phyloP scores from a whole-genome alignment of 2,329 filamentous ascomycete genomes.

The Aschersonia sp. region DNA sequence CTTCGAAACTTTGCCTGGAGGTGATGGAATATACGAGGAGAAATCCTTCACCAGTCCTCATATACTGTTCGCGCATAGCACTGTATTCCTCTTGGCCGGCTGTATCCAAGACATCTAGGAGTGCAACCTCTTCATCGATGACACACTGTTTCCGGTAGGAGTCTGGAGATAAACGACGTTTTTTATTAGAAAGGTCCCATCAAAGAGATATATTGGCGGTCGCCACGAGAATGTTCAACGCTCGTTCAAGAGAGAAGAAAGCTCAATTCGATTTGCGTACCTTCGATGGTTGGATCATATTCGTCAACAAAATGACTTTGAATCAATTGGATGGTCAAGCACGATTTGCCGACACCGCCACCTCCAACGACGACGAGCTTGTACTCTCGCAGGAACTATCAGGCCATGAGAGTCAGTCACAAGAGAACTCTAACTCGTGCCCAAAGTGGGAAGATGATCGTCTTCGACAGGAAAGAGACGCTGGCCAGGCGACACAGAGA shows the following conservation, averaged over 20 bases:
- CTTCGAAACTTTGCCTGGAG: slow-evolving; percentile 91
- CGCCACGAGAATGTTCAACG: too few relatives aligned
- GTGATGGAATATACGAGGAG: slow-evolving; percentile 97
- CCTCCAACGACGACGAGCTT: slow-evolving; percentile 95
- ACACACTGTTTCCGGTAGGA: slow-evolving; percentile 99
- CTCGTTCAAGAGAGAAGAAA: too few relatives aligned
- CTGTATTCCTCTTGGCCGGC: slow-evolving; percentile 99
- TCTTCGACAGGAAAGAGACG: too few relatives aligned
- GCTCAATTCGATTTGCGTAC: slow-evolving; percentile 27
- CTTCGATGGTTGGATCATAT: slow-evolving; percentile 99
- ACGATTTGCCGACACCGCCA: slow-evolving; percentile 97
- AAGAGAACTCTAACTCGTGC: too few relatives aligned
- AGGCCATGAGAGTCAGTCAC: too few relatives aligned
- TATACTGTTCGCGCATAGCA: slow-evolving; percentile 98
- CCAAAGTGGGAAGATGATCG: too few relatives aligned
- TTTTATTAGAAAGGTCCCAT: neutral
- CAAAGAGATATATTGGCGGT: too few relatives aligned
- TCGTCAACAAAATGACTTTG: slow-evolving; percentile 98
- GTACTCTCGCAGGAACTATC: slow-evolving; percentile 79
- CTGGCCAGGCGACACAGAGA: too few relatives aligned
- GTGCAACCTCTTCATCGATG: slow-evolving; percentile 93
- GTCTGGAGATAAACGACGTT: slow-evolving; percentile 47
- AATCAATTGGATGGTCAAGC: slow-evolving; percentile 92
- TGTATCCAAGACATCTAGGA: slow-evolving; percentile 95
- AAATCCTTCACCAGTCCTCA: slow-evolving; percentile 97